Evolutionary conservation across 1,284 basidiomycete species (phyloP).

Genomic region (Jaminaea rosea): DNA sequence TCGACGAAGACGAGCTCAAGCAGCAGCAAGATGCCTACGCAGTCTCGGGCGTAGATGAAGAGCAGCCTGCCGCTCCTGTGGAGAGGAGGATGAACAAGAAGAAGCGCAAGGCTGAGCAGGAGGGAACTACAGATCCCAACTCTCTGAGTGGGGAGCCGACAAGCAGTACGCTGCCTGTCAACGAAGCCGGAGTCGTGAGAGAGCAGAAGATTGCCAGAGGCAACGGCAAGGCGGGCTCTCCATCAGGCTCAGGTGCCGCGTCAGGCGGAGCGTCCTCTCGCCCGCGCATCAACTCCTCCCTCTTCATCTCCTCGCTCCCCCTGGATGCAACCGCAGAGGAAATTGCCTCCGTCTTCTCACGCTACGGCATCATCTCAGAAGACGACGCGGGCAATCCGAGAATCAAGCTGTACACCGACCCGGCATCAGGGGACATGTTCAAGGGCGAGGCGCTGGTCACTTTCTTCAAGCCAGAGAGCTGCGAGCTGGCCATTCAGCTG

Average conservation of each 20-base stretch:
- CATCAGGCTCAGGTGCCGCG: not conserved
- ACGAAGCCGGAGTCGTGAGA: not conserved
- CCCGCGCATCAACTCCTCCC: slow-evolving; percentile 56
- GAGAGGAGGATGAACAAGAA: not conserved
- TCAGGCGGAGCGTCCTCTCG: not conserved
- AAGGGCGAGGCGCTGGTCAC: slow-evolving; percentile 92
- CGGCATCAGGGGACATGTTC: slow-evolving; percentile 66
- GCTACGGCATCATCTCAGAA: slow-evolving; percentile 84
- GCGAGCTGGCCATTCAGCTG: slow-evolving; percentile 71
- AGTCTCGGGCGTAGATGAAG: slow-evolving; percentile 78
- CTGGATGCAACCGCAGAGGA: slow-evolving; percentile 65
- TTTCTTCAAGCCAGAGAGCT: slow-evolving; percentile 94
- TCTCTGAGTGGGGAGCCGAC: slow-evolving; percentile 10
- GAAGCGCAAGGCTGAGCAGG: slow-evolving; percentile 15
- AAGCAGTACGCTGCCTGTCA: slow-evolving; percentile 5
- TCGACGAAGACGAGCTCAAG: slow-evolving; percentile 70
- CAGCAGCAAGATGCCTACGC: slow-evolving; percentile 88
- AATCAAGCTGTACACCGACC: slow-evolving; percentile 81
- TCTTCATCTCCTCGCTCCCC: slow-evolving; percentile 82
- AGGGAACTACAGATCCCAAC: slow-evolving; percentile 14
- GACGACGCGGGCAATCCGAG: slow-evolving; percentile 77
- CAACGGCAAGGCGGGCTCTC: no score
- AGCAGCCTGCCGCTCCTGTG: slow-evolving; percentile 54
- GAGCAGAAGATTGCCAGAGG: no score
- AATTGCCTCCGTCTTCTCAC: slow-evolving; percentile 71